phyloP scores from a whole-genome alignment of 441 rosid genomes.

The Brassica balearica region DNA sequence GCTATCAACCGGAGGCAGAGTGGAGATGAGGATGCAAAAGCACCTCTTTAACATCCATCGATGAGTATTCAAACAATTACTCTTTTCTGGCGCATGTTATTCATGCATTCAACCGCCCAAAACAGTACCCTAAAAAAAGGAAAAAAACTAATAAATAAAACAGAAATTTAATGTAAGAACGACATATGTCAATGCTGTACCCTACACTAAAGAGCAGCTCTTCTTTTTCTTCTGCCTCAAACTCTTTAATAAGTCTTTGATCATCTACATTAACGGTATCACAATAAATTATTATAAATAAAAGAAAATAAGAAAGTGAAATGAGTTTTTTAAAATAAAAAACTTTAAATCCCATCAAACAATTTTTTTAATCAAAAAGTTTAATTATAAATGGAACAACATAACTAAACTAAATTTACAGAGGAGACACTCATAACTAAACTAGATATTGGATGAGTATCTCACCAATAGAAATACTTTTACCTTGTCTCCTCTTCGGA shows the following conservation, averaged over 20 bases:
- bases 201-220: constrained; percentile 18
- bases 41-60: not conserved
- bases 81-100: not conserved
- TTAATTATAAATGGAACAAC: not conserved
- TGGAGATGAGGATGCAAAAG: not conserved
- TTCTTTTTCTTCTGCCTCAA: not conserved
- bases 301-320: not conserved
- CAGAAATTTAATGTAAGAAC: constrained; percentile 1
- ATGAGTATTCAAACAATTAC: not conserved
- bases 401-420: not conserved
- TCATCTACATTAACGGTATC: not conserved
- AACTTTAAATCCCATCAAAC: not conserved
- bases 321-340: not conserved
- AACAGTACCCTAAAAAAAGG: not conserved
- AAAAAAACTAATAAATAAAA: not conserved
- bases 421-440: not conserved
- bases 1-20: constrained; percentile 1
- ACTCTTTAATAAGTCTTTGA: not conserved
- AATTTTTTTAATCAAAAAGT: not conserved
- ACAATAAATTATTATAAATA: not conserved
- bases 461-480: not conserved
- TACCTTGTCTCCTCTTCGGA: constrained; percentile 33
- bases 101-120: not conserved
- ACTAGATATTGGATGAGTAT: constrained; percentile 12
- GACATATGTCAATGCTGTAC: constrained; percentile 39